Conservation (phyloP, 1,139 yeast species). For the Lodderomyces jiufengensis region DNA sequence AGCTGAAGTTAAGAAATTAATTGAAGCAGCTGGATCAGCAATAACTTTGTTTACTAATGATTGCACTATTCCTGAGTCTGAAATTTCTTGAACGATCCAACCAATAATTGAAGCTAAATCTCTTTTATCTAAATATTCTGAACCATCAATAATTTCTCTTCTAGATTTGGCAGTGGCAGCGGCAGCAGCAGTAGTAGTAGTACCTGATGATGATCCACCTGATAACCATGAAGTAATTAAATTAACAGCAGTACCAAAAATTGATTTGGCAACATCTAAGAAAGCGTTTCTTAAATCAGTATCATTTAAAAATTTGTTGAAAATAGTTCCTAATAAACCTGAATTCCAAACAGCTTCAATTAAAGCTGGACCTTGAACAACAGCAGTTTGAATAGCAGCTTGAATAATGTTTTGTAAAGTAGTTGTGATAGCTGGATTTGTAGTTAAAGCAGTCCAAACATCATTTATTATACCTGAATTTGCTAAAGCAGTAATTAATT, state of each 20-base stretch:
- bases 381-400: constrained; percentile 32
- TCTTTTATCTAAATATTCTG: constrained; percentile 35
- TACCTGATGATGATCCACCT: constrained; percentile 17
- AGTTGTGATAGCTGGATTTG: constrained; percentile 25
- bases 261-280: constrained; percentile 32
- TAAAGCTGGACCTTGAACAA: constrained; percentile 44
- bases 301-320: constrained; percentile 33
- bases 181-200: constrained; percentile 19
- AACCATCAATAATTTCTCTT: constrained; percentile 17
- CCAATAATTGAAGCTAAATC: constrained; percentile 30
- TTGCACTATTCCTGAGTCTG: constrained; percentile 35
- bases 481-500: constrained; percentile 37
- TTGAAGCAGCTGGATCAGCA: constrained; percentile 36
- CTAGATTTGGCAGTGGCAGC: constrained; percentile 18
- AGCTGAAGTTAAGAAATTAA: constrained; percentile 32
- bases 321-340: constrained; percentile 37
- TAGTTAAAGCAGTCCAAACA: constrained; percentile 36
- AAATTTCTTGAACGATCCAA: constrained; percentile 27
- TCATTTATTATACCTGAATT: constrained; percentile 40
- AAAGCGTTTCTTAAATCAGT: constrained; percentile 33
- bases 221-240: constrained; percentile 23
- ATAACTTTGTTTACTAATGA: constrained; percentile 31
- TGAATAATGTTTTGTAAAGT: constrained; percentile 28
- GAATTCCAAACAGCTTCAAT: constrained; percentile 43
- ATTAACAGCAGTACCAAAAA: constrained; percentile 32